These are phyloP conservation scores for Monosporascus sp. DNA, from an alignment of 2,329 filamentous ascomycete species.

Conservation along the genomic window DNA sequence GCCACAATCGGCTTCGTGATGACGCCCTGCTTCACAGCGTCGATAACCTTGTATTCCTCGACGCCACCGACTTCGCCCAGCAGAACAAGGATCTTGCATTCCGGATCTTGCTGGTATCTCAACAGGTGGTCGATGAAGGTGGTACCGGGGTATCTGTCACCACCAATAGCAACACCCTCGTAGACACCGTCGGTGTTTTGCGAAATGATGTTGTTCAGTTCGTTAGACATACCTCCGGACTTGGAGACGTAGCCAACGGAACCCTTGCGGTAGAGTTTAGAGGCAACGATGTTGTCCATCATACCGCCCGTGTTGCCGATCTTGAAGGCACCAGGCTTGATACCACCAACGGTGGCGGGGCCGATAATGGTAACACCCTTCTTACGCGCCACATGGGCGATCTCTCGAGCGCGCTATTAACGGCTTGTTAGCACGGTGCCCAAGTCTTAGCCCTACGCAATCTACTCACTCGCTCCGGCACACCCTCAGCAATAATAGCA, in stretches of 20 bases:
- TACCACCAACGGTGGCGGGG: constrained; percentile 95
- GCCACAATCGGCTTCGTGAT: constrained; percentile 99
- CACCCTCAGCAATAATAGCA: constrained; percentile 98
- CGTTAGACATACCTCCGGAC: constrained; percentile 99
- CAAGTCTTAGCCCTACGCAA: not conserved
- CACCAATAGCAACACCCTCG: constrained; percentile 98
- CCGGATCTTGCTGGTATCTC: constrained; percentile 91
- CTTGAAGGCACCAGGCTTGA: constrained; percentile 99
- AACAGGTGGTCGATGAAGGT: constrained; percentile 99
- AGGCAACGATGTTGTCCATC: constrained; percentile 99
- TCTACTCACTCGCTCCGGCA: constrained; percentile 82
- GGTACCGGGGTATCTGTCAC: constrained; percentile 97
- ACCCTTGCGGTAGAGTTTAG: constrained; percentile 99
- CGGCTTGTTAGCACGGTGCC: not conserved
- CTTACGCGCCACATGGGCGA: constrained; percentile 92
- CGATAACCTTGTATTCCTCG: constrained; percentile 99
- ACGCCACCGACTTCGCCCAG: constrained; percentile 99
- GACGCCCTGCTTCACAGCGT: constrained; percentile 87
- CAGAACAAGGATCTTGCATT: constrained; percentile 94
- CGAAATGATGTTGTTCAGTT: constrained; percentile 98
- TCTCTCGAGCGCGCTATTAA: constrained; percentile 85
- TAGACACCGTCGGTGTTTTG: constrained; percentile 97
- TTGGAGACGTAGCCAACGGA: constrained; percentile 99
- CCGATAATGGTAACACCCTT: constrained; percentile 99
- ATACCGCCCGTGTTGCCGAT: constrained; percentile 99